Evolutionary conservation across 495 filamentous ascomycete species (phyloP), one percentile per base, ranked within the genome.

Genomic region (Penicillium ochrochloron): DNA sequence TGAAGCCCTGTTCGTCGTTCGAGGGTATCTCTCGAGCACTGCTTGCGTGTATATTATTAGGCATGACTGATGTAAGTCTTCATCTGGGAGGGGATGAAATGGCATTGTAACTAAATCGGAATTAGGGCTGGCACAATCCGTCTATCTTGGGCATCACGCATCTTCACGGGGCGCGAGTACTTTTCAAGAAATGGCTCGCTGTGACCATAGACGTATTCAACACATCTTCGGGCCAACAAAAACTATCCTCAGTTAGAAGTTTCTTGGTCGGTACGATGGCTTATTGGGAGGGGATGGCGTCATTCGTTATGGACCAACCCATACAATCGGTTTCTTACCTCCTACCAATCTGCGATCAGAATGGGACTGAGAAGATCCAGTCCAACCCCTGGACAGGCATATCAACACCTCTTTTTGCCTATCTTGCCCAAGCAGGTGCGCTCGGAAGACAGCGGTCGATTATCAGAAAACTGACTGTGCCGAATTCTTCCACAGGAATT

Each of bases 71-170:
- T 53, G 50, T 53, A 33, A 3, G 31, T n/a, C 14, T 10, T n/a
- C 15, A 17, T n/a, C n/a, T 29, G 25, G 11, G 33, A 53, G 11
- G 10, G 12, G n/a, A n/a, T 12, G 17, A 15, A 53, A 33, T 39
- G 37, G 8, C 12, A 19, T 53, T n/a, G 17, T 3, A 33, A 33
- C 25, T 29, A 31, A 29, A 25, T 3, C 12, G 23, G 19, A 3
- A 46, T n/a, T 53, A 53, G 50, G 27, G 31, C 50, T 53, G 50
- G 50, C 50, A 53, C 15, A 53, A 53, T 33, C 50, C 50, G 2
- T 53, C 50, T n/a, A 8, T 19, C 8, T 14, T 53, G 14, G 50
- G 31, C 12, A 15, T 53, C 27, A 53, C 31, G 0, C 50, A 29
- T 53, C 50, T 53, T 17, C 50, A 53, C 23, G 50, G 50, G 9